Evolutionary conservation across 345 rosid species (phyloP), one percentile per base, ranked within the genome.

Genomic region (Linum tenue): DNA sequence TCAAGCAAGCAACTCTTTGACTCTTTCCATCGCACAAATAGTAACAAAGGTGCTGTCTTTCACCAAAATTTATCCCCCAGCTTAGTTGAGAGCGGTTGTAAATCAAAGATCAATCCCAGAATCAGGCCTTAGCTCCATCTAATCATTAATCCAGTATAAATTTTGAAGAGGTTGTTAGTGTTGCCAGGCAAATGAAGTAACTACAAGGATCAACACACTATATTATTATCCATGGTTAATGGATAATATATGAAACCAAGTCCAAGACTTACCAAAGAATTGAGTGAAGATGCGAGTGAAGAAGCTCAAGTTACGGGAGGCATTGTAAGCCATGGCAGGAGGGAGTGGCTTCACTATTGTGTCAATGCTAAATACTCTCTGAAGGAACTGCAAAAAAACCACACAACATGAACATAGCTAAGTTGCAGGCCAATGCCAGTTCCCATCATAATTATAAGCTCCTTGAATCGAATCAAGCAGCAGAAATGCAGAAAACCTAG

Each of bases 311-410:
- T 90, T 92, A 63, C 97, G 91, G 58, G 98, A 87, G 64, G 76
- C 91, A 8, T 86, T 92, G 77, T 82, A 90, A 4, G 90, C 96
- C 94, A 88, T 80, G 36, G 87, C 67, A 61, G 94, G 97, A 60
- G 98, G 98, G 77, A 92, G 97, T 67, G 97, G 98, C 84, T 92
- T 92, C 71, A 92, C 97, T 39, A 90, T 40, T 55, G 98, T 92
- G 76, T 92, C 98, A 53, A 92, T 82, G 73, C 84, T 88, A 80
- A 92, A 92, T 7, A 90, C 98, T 44, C 89, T 79, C 56, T 86
- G 91, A 72, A 92, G 84, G 76, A 92, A 92, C 98, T 92, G 89
- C 60, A 39, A 16, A 70, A 61, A 22, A 40, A 17, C 57, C 17
- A 66, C 44, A 64, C 31, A 22, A 22, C 31, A 22, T 22, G 31